Percentiles rank a stretch among this genome's conserved stretches.
phyloP scores from a whole-genome alignment of 2,329 filamentous ascomycete species.

The Claviceps arundinis region DNA sequence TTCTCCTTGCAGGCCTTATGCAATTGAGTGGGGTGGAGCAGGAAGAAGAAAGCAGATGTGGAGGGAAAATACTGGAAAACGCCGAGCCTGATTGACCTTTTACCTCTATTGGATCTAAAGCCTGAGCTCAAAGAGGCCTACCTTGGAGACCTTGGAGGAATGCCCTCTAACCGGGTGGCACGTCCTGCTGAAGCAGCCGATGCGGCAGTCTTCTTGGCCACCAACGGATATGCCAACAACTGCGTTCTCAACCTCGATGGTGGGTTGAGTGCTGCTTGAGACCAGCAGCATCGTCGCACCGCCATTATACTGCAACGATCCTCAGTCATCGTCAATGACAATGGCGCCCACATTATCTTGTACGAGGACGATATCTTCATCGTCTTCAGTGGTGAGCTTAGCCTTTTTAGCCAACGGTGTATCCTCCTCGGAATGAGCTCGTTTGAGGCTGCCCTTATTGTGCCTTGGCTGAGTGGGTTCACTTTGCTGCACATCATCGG shows the following conservation, averaged over 20 bases:
- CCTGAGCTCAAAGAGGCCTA: conserved; percentile 23
- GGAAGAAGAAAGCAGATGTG: background rate
- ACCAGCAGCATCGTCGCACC: background rate
- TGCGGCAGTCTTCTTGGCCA: conserved; percentile 63
- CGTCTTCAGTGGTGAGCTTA: conserved; percentile 21
- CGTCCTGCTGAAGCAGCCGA: conserved; percentile 60
- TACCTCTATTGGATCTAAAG: conserved; percentile 25
- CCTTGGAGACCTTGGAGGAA: conserved; percentile 26
- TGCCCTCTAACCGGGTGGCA: conserved; percentile 56
- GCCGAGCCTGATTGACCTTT: conserved; percentile 20
- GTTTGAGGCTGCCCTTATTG: conserved; percentile 28
- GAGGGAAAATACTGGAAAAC: background rate
- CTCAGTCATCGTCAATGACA: conserved; percentile 49
- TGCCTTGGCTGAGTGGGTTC: conserved; percentile 27
- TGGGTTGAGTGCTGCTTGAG: conserved; percentile 56
- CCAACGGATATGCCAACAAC: conserved; percentile 75
- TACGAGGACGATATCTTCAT: conserved; percentile 31
- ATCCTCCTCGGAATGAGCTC: conserved; percentile 29
- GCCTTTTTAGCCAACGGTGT: conserved; percentile 35
- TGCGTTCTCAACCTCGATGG: conserved; percentile 79
- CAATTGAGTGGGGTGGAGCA: background rate
- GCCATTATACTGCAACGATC: background rate
- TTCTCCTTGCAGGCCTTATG: background rate
- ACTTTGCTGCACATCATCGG: conserved; percentile 22
- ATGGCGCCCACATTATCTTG: conserved; percentile 49